A percentile compares a stretch with the other conserved stretches of the same genome.
These are phyloP conservation scores for Perkinsus olseni DNA, from an alignment of 169 alveolate genomes.

Conservation along the genomic window DNA sequence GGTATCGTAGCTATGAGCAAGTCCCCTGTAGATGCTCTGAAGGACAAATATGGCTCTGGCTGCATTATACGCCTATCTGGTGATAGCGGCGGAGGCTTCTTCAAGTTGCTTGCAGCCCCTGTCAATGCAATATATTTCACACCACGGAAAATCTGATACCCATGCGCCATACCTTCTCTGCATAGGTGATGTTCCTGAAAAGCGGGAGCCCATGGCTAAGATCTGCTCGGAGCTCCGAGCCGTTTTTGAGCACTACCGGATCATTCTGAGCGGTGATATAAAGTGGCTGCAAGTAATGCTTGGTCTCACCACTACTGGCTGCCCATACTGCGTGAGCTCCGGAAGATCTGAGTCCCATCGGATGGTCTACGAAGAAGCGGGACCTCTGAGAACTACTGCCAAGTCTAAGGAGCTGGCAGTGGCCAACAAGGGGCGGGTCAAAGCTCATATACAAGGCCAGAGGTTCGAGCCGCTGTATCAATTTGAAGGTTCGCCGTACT, in stretches of 20 bases:
- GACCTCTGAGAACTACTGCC: background rate
- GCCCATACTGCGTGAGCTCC: background rate
- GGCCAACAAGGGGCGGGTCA: background rate
- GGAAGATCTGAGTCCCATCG: background rate
- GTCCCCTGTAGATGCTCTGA: background rate
- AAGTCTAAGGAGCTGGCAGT: background rate
- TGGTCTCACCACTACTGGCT: background rate
- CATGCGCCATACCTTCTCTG: background rate
- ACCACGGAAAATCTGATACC: background rate
- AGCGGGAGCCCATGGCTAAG: background rate
- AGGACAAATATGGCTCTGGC: background rate
- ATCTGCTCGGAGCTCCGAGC: background rate
- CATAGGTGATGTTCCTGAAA: background rate
- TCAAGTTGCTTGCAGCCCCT: background rate
- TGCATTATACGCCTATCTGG: background rate
- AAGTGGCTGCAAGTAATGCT: background rate
- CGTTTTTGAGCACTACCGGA: background rate
- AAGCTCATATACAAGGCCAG: background rate
- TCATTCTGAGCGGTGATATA: background rate
- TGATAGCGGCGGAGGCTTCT: background rate
- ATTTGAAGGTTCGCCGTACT: background rate
- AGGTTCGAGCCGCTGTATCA: background rate
- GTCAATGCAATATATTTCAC: background rate
- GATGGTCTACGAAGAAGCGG: background rate
- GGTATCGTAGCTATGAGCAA: background rate